Evolutionary conservation across 352 stramenopile genomes (phyloP).

Genomic region (Phytophthora parvispora): DNA sequence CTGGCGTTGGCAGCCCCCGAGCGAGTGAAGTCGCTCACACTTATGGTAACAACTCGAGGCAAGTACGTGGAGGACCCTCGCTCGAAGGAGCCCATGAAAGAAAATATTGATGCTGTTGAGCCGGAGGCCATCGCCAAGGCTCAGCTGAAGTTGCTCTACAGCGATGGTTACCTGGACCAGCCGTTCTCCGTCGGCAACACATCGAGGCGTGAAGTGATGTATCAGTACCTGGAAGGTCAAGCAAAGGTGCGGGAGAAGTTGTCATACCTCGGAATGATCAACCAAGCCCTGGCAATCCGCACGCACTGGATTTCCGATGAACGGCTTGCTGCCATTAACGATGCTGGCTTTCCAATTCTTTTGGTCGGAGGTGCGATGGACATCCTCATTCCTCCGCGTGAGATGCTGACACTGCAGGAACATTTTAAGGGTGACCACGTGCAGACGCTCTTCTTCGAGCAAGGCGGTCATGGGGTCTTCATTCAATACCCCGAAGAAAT

Average conservation of each 20-base stretch:
- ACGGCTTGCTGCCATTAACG: constrained; percentile 42
- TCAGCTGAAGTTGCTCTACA: constrained; percentile 46
- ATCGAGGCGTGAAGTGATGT: constrained; percentile 33
- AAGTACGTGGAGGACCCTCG: constrained; percentile 45
- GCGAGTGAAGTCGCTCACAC: constrained; percentile 53
- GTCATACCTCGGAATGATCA: constrained; percentile 21
- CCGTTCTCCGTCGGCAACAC: constrained; percentile 36
- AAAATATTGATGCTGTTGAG: constrained; percentile 39
- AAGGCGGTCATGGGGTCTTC: constrained; percentile 48
- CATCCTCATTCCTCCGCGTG: constrained; percentile 45
- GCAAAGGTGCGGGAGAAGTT: constrained; percentile 24
- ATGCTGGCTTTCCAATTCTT: constrained; percentile 51
- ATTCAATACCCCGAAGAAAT: constrained; percentile 53
- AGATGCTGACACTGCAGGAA: constrained; percentile 39
- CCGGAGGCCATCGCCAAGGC: constrained; percentile 34
- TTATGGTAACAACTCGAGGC: constrained; percentile 60
- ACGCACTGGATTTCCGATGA: constrained; percentile 61
- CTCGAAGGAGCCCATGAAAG: constrained; percentile 37
- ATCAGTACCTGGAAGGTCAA: constrained; percentile 13
- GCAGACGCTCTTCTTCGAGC: constrained; percentile 46
- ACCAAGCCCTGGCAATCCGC: constrained; percentile 37
- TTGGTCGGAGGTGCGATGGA: constrained; percentile 49
- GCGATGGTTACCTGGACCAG: constrained; percentile 32
- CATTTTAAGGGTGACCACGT: constrained; percentile 47
- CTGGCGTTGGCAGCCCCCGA: constrained; percentile 49